A percentile compares a stretch with the other conserved stretches of the same genome.
These are phyloP conservation scores for Albatrellus ellisii DNA, from an alignment of 768 basidiomycete species.

Conservation along the genomic window DNA sequence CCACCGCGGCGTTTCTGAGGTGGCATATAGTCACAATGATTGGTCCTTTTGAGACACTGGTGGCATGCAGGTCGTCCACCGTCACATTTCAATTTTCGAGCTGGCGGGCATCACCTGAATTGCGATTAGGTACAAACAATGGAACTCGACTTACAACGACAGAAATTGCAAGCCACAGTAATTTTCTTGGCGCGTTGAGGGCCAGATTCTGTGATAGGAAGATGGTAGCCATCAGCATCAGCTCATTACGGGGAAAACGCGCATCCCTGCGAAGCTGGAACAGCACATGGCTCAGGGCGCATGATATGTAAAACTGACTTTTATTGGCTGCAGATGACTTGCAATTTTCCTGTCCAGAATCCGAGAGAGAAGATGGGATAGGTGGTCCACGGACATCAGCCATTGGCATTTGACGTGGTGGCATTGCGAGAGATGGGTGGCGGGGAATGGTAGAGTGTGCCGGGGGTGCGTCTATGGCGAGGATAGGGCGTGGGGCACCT, in stretches of 20 bases:
- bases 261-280: not conserved
- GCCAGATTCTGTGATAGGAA: constrained; percentile 30
- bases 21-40: constrained; percentile 72
- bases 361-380: constrained; percentile 10
- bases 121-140: constrained; percentile 8
- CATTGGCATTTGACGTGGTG: constrained; percentile 31
- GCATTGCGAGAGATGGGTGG: constrained; percentile 17
- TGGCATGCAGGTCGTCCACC: constrained; percentile 73
- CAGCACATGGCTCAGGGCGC: constrained; percentile 3
- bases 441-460: constrained; percentile 6
- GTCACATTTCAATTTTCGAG: constrained; percentile 82
- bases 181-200: constrained; percentile 75
- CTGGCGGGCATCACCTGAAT: constrained; percentile 25
- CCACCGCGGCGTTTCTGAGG: constrained; percentile 61
- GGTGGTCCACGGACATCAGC: constrained; percentile 11
- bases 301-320: constrained; percentile 21
- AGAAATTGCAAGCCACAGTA: constrained; percentile 84
- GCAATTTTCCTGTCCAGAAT: constrained; percentile 19
- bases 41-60: constrained; percentile 69
- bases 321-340: constrained; percentile 17
- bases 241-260: too few species aligned
- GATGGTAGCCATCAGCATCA: not conserved
- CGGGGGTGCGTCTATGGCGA: constrained; percentile 11
- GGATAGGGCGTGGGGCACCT: constrained; percentile 8
- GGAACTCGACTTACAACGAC: constrained; percentile 52